Percentiles rank a stretch among this genome's conserved stretches.
phyloP scores from a whole-genome alignment of 192 early-diverging fungal genomes.

The Linnemannia hyalina region DNA sequence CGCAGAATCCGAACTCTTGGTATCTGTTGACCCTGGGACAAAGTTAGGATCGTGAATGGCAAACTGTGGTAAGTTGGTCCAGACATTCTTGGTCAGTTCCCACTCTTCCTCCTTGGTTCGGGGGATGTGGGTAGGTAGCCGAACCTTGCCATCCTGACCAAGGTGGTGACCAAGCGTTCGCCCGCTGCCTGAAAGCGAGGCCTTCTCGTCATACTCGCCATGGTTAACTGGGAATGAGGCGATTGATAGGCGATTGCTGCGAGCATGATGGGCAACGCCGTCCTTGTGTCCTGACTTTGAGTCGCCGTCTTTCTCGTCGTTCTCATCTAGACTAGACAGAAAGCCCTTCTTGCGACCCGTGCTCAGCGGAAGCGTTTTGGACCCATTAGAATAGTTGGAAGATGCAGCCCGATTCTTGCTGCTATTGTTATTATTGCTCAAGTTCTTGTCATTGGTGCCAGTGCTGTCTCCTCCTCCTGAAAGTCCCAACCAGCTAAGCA shows the following conservation, averaged over 20 bases:
- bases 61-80: constrained; percentile 44
- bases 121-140: constrained; percentile 23
- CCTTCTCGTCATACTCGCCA: constrained; percentile 34
- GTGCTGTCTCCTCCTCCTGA: constrained; percentile 13
- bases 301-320: constrained; percentile 11
- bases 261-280: constrained; percentile 24
- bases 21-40: constrained; percentile 10
- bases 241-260: constrained; percentile 32
- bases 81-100: constrained; percentile 52
- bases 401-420: background rate
- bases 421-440: background rate
- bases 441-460: background rate
- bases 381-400: constrained; percentile 23
- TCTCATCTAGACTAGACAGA: constrained; percentile 29
- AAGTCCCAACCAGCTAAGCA: constrained; percentile 48
- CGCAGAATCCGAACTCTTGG: background rate
- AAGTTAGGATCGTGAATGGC: constrained; percentile 40
- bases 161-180: constrained; percentile 2
- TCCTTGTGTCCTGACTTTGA: constrained; percentile 17
- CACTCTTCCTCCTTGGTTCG: constrained; percentile 41
- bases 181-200: background rate
- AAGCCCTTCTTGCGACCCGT: constrained; percentile 46
- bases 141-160: constrained; percentile 27
- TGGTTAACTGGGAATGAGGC: constrained; percentile 21
- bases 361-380: constrained; percentile 43